These are phyloP conservation scores for Trichoderma sp. DNA, from an alignment of 2,329 filamentous ascomycete genomes.

Conservation along the genomic window DNA sequence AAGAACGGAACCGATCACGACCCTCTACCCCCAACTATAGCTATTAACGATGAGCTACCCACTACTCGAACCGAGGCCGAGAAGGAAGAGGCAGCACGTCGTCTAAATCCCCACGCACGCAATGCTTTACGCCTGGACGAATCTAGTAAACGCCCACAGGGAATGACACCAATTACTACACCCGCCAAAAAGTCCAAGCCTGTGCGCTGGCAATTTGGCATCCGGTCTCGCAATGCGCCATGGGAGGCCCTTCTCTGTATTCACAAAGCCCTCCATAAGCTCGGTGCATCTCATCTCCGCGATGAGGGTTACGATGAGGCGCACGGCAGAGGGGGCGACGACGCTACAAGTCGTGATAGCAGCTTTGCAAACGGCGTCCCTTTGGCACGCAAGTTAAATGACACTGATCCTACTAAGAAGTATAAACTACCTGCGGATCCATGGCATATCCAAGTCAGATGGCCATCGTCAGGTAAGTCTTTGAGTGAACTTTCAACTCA, in stretches of 20 bases:
- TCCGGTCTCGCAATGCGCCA: slow-evolving; percentile 87
- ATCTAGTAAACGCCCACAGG: slow-evolving; percentile 55
- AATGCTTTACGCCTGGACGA: slow-evolving; percentile 68
- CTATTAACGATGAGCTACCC: slow-evolving; percentile 46
- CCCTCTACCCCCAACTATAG: slow-evolving; percentile 39
- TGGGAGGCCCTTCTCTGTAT: slow-evolving; percentile 94
- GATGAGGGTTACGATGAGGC: slow-evolving; percentile 57
- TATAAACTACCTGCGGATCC: slow-evolving; percentile 90
- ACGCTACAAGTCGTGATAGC: slow-evolving; percentile 35
- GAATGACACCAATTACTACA: slow-evolving; percentile 61
- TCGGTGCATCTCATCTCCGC: slow-evolving; percentile 83
- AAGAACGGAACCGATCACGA: slow-evolving; percentile 50
- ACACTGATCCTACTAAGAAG: slow-evolving; percentile 54
- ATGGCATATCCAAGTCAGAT: slow-evolving; percentile 90
- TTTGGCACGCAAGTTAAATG: slow-evolving; percentile 34
- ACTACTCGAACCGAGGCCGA: slow-evolving; percentile 64
- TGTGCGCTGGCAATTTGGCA: slow-evolving; percentile 97
- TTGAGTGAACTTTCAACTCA: not conserved
- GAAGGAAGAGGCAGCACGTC: slow-evolving; percentile 74
- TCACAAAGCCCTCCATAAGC: slow-evolving; percentile 83
- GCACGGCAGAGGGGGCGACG: slow-evolving; percentile 42
- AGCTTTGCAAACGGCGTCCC: slow-evolving; percentile 41
- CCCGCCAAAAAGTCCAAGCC: slow-evolving; percentile 68
- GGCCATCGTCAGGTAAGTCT: slow-evolving; percentile 75
- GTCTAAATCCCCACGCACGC: slow-evolving; percentile 81